Evolutionary conservation across 2,329 filamentous ascomycete genomes (phyloP).

Genomic region (Colletotrichum orchidophilum): DNA sequence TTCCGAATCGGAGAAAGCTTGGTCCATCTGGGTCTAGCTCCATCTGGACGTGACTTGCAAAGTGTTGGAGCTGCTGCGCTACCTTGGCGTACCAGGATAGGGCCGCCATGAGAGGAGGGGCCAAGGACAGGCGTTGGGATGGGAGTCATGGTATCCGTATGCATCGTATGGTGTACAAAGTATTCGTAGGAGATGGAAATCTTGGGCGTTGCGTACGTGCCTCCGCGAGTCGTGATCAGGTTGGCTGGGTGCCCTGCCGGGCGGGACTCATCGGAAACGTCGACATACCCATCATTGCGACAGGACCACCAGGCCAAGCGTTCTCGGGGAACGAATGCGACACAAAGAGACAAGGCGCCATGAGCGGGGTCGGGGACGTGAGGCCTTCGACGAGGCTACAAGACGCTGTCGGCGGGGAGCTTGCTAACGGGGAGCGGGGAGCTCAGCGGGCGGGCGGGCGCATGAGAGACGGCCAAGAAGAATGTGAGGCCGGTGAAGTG

Average conservation of each 20-base stretch:
- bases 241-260: neutral
- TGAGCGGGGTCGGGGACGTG: constrained; percentile 9
- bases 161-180: neutral
- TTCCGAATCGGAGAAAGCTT: neutral
- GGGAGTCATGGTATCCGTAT: neutral
- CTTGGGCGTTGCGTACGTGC: neutral
- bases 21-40: neutral
- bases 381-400: neutral
- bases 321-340: constrained; percentile 16
- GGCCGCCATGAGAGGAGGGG: neutral
- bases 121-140: neutral
- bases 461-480: constrained; percentile 2
- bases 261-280: constrained; percentile 21
- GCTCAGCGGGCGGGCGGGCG: constrained; percentile 21
- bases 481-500: constrained; percentile 9
- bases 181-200: neutral
- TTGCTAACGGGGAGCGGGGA: constrained; percentile 12
- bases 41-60: neutral
- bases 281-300: constrained; percentile 8
- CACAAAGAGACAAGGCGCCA: neutral
- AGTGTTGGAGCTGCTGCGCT: neutral
- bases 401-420: constrained; percentile 5
- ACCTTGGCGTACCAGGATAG: neutral
- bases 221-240: constrained; percentile 6
- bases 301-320: constrained; percentile 19